Base-by-base conservation (phyloP, 202 grass and related monocot genomes). In the Digitaria exilis region DNA sequence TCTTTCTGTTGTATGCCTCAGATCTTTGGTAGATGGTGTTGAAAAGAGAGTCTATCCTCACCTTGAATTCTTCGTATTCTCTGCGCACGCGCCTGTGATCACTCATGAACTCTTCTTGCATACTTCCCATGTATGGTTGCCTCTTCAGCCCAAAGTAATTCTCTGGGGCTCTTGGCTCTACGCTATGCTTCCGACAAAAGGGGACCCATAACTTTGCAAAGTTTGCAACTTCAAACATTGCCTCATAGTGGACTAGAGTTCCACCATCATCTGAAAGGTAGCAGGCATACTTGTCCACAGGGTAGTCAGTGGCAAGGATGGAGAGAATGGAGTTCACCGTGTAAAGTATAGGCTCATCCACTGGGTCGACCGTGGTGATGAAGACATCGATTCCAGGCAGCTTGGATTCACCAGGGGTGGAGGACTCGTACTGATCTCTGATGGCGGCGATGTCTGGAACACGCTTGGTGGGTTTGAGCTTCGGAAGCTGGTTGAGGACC, bases 241-340 rank as follows among this genome's bases (percentile, higher is more conserved):
- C 90, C 78, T 97, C 94, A 10, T 91, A 97, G 57, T 91, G 93
- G 25, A 97, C 59, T 55, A 97, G 5, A 17, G 92, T 82, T 28
- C 92, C 94, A 9, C 94, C 88, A 17, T 97, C 94, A 51, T 97
- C 92, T 1, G 94, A 97, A 45, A 97, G 87, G 89, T 97, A 97
- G 52, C 89, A 97, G 10, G 92, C 87, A 10, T 90, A 76, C 74
- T 76, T 97, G 14, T 94, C 94, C n/a, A 89, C 86, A 0, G 94
- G 94, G 88, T 97, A 97, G 49, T 97, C 94, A 5, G 92, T 70
- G 69, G 94, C 92, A 37, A 97, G 90, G 77, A 97, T 97, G 9
- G 94, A 97, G 62, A 94, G 92, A 7, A 97, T 76, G 44, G 92
- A 84, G 80, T 97, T 97, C 12, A 93, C 90, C 8, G 92, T 94